Conservation (phyloP, 1,284 basidiomycete species). For the Ceratobasidium sp. region DNA sequence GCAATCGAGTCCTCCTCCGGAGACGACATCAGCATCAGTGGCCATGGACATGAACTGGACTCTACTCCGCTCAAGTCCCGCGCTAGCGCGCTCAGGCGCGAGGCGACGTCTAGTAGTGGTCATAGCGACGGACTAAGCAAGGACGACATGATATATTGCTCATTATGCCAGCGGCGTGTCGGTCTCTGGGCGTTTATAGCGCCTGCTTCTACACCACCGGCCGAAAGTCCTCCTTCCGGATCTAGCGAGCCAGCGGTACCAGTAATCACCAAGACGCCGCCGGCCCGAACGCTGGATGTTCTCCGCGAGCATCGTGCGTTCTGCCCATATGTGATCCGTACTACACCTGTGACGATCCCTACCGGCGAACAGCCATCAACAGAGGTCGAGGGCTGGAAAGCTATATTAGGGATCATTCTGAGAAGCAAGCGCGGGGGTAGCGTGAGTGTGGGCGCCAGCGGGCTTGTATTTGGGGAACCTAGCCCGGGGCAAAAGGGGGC, state of each 20-base stretch:
- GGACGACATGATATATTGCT: constrained; percentile 66
- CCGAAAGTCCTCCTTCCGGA: constrained; percentile 47
- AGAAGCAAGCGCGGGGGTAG: constrained; percentile 27
- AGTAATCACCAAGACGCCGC: neutral
- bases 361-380: constrained; percentile 30
- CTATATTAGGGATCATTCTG: constrained; percentile 59
- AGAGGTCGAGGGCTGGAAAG: constrained; percentile 78
- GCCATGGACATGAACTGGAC: constrained; percentile 13
- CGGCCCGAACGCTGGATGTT: constrained; percentile 56
- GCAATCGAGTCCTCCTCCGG: constrained; percentile 48
- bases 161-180: constrained; percentile 75
- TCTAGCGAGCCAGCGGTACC: constrained; percentile 6
- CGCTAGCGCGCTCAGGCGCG: constrained; percentile 18
- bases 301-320: constrained; percentile 82
- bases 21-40: constrained; percentile 41
- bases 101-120: constrained; percentile 10
- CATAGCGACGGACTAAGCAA: constrained; percentile 36
- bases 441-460: neutral
- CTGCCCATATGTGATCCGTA: constrained; percentile 79
- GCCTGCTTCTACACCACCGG: constrained; percentile 48
- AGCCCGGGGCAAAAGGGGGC: constrained; percentile 22
- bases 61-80: constrained; percentile 45
- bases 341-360: constrained; percentile 68
- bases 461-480: neutral
- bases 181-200: constrained; percentile 77